Base-by-base conservation (phyloP, 306 rosid species). In the Rubus idaeus region DNA sequence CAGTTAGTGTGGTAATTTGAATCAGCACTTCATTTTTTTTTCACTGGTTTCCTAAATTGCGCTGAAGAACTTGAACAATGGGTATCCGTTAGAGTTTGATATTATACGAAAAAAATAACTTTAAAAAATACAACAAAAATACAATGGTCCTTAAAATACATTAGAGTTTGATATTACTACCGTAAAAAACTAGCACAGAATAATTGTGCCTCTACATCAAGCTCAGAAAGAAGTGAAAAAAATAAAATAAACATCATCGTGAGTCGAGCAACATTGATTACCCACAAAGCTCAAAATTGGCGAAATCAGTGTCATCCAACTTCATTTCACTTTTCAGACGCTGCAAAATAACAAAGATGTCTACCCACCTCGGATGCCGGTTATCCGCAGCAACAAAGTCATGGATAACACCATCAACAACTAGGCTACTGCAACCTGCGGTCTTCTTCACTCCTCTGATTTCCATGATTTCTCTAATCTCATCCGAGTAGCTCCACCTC, bases 401-500 rank as follows among this genome's bases (percentile, higher is more conserved):
- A 77, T 86, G 83, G 47, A 70, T 55, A 40, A 64, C 81, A 41
- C 90, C 87, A 68, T 83, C 90, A 18, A 86, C 74, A 10, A 73
- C 76, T 37, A 89, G 78, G 68, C 78, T 79, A 55, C 90, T 87
- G 23, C 75, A 76, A 20, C 90, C 89, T 10, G 85, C 89, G 2
- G 77, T 85, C 93, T 89, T 89, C 78, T 81, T 85, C 69, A 84
- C 86, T 79, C 89, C 88, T 50, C 60, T 81, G 68, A 74, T 71
- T 49, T 87, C 87, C 93, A 89, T 89, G 41, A 50, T 71, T 70
- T 79, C 85, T 69, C 93, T 77, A 14, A 84, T 60, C 75, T 72
- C 70, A 75, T 89, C 86, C 3, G 89, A 78, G 77, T 61, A 75
- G 23, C 70, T 79, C 90, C 93, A 87, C 60, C 75, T 79, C 65